A percentile compares a stretch with the other conserved stretches of the same genome.
Conservation (phyloP, 345 rosid species). For the Acer negundo region DNA sequence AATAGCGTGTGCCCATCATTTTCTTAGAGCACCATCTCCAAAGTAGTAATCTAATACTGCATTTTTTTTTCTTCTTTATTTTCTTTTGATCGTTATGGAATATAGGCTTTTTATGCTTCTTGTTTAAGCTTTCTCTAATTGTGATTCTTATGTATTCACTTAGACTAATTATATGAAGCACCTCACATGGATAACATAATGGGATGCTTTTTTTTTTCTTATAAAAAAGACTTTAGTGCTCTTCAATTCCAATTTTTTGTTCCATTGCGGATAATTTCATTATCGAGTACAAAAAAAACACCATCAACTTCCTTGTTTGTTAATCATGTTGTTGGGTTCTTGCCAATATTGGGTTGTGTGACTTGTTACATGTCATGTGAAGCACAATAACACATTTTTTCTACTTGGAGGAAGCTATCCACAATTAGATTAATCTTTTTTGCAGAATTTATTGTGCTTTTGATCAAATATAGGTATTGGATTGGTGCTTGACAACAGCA, state of each 20-base stretch:
- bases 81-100: conserved; percentile 35
- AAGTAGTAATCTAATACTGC: conserved; percentile 19
- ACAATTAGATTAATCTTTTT: conserved; percentile 23
- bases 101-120: conserved; percentile 29
- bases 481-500: conserved; percentile 27
- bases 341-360: conserved; percentile 19
- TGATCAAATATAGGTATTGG: conserved; percentile 31
- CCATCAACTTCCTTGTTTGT: conserved; percentile 22
- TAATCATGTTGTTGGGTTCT: conserved; percentile 9
- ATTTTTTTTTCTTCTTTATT: conserved; percentile 12
- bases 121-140: conserved; percentile 28
- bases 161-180: conserved; percentile 7
- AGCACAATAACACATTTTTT: conserved; percentile 30
- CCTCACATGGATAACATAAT: conserved; percentile 29
- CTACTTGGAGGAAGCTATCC: conserved; percentile 28
- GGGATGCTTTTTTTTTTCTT: conserved; percentile 12
- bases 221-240: conserved; percentile 4
- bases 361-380: conserved; percentile 33
- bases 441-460: conserved; percentile 23
- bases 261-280: conserved; percentile 20
- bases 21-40: conserved; percentile 20
- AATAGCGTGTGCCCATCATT: conserved; percentile 6
- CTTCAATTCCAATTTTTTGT: conserved; percentile 27
- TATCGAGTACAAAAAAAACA: conserved; percentile 13
- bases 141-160: conserved; percentile 23